Percentiles rank a stretch among this genome's conserved stretches.
These are phyloP conservation scores for Fusarium denticulatum DNA, from an alignment of 2,329 filamentous ascomycete species.

Conservation along the genomic window DNA sequence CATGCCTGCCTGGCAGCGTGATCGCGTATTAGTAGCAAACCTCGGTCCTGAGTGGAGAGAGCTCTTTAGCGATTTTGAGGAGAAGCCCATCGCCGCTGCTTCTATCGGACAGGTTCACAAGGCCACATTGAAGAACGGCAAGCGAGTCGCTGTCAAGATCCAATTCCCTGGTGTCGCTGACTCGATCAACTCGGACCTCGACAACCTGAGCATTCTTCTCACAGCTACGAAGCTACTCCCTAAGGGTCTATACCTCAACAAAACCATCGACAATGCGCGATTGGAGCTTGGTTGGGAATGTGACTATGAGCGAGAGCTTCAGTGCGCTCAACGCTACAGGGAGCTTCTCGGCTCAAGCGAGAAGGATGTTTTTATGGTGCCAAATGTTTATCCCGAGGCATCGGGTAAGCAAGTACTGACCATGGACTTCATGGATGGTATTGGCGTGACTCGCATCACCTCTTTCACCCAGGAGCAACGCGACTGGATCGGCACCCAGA, in stretches of 20 bases:
- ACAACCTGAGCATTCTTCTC: constrained; percentile 89
- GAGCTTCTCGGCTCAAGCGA: constrained; percentile 72
- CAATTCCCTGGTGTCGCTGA: constrained; percentile 96
- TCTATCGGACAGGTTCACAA: constrained; percentile 97
- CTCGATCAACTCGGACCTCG: constrained; percentile 96
- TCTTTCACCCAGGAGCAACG: constrained; percentile 83
- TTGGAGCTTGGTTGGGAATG: constrained; percentile 96
- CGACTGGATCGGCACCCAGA: constrained; percentile 96
- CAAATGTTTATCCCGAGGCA: constrained; percentile 79
- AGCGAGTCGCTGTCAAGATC: constrained; percentile 90
- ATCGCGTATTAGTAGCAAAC: constrained; percentile 82
- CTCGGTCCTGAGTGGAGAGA: constrained; percentile 86
- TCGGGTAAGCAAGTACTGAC: constrained; percentile 89
- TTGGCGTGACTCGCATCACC: constrained; percentile 83
- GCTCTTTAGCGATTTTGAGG: constrained; percentile 85
- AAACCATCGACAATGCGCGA: constrained; percentile 95
- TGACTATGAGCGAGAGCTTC: constrained; percentile 90
- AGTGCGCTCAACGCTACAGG: constrained; percentile 80
- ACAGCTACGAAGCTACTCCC: constrained; percentile 91
- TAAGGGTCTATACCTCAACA: constrained; percentile 92
- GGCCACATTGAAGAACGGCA: constrained; percentile 78
- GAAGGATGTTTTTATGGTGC: constrained; percentile 78
- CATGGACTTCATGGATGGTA: constrained; percentile 89
- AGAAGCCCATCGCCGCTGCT: constrained; percentile 91
- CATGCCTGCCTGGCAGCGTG: constrained; percentile 93